phyloP scores from a whole-genome alignment of 495 filamentous ascomycete species.

The Aspergillus ostianus region DNA sequence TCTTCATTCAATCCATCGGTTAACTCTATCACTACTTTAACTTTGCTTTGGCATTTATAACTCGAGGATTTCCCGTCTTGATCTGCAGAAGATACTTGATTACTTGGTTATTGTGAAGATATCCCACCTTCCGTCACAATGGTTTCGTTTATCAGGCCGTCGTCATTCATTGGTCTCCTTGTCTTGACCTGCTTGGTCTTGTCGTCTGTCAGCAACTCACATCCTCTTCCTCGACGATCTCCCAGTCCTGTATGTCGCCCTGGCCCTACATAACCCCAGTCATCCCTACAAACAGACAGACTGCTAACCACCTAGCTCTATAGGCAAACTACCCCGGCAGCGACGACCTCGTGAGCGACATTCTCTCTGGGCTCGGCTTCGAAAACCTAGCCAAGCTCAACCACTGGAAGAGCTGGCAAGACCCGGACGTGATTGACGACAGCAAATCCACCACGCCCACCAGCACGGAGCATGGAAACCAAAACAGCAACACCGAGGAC shows the following conservation, averaged over 20 bases:
- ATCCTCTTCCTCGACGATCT: constrained; percentile 5
- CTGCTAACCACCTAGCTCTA: constrained; percentile 15
- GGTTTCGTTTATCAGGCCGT: constrained; percentile 4
- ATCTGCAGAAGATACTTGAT: not conserved
- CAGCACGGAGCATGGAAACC: not conserved
- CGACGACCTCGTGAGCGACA: constrained; percentile 20
- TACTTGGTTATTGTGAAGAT: not conserved
- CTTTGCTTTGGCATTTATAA: not conserved
- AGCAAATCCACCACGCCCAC: constrained; percentile 10
- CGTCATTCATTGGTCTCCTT: constrained; percentile 8
- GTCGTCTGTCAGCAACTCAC: constrained; percentile 11
- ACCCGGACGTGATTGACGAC: constrained; percentile 13
- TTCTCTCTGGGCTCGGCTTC: constrained; percentile 28
- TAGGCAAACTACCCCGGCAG: constrained; percentile 18
- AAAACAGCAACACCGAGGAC: not conserved
- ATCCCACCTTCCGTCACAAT: not conserved
- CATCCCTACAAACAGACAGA: constrained; percentile 16
- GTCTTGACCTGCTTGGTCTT: constrained; percentile 10
- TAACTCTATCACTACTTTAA: not conserved
- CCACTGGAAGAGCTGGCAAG: constrained; percentile 8
- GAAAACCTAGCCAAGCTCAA: constrained; percentile 16
- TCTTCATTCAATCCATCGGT: not conserved
- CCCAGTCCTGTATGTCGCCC: constrained; percentile 14
- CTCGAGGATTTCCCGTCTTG: not conserved
- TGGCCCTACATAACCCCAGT: not conserved